Evolutionary conservation across 805 yeast genomes (phyloP).

Genomic region (Zygotorulaspora danielsina): DNA sequence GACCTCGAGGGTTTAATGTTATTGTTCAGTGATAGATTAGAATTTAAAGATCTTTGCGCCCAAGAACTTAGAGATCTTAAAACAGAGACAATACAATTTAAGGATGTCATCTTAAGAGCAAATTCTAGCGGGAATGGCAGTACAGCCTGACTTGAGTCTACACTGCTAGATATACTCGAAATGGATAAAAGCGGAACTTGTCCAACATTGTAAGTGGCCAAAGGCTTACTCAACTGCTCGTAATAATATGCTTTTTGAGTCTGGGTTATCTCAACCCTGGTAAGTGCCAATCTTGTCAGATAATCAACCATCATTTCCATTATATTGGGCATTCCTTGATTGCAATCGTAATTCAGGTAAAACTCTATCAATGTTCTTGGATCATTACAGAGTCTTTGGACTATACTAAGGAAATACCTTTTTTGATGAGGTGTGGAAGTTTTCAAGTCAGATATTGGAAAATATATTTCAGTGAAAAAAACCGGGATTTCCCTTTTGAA

Average conservation of each 20-base stretch:
- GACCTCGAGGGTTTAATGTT: conserved; percentile 14
- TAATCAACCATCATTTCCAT: conserved; percentile 80
- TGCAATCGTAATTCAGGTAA: conserved; percentile 94
- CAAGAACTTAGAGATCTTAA: conserved; percentile 77
- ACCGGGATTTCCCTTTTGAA: conserved; percentile 94
- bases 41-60: conserved; percentile 63
- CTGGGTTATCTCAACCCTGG: conserved; percentile 67
- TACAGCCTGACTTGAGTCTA: conserved; percentile 19
- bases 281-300: conserved; percentile 60
- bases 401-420: conserved; percentile 73
- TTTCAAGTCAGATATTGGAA: conserved; percentile 89
- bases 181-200: conserved; percentile 76
- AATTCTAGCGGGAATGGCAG: conserved; percentile 66
- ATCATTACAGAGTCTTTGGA: conserved; percentile 78
- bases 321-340: conserved; percentile 69
- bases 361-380: conserved; percentile 89
- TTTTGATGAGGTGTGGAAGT: conserved; percentile 92
- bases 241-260: conserved; percentile 57
- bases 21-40: conserved; percentile 7
- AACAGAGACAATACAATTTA: conserved; percentile 76
- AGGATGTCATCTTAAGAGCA: conserved; percentile 75
- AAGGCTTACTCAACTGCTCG: conserved; percentile 48
- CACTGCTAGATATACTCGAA: conserved; percentile 46
- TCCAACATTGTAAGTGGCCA: conserved; percentile 69
- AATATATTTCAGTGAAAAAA: conserved; percentile 85